These are phyloP conservation scores for Cladosporium sp. DNA, from an alignment of 2,329 filamentous ascomycete genomes.

Conservation along the genomic window DNA sequence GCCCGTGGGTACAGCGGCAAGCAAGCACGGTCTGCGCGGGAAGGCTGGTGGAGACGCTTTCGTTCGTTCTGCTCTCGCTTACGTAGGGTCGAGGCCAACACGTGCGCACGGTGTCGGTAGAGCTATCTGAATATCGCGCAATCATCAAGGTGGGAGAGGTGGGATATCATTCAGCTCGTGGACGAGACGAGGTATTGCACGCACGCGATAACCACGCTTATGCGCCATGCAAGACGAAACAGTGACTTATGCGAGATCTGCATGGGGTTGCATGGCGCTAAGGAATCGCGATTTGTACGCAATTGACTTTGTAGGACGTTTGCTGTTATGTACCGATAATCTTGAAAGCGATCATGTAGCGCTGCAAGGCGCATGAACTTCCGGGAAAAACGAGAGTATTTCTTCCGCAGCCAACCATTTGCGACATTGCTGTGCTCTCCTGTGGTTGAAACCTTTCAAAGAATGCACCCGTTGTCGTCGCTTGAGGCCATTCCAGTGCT, in stretches of 20 bases:
- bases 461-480: no score
- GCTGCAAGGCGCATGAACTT: no score
- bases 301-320: neutral
- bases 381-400: no score
- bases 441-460: no score
- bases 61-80: neutral
- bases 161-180: neutral
- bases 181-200: neutral
- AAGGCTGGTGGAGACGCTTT: neutral
- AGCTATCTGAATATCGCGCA: neutral
- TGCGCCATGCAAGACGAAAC: neutral
- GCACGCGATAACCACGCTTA: neutral
- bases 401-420: no score
- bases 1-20: neutral
- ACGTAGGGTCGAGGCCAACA: neutral
- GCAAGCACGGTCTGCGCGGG: neutral
- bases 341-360: no score
- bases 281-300: neutral
- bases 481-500: no score
- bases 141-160: neutral
- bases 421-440: no score
- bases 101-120: neutral
- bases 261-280: slow-evolving; percentile 1
- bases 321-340: neutral
- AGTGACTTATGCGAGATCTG: neutral